Percentiles rank a stretch among this genome's conserved stretches.
These are phyloP conservation scores for Globisporangium camurandrum DNA, from an alignment of 352 stramenopile species.

Conservation along the genomic window DNA sequence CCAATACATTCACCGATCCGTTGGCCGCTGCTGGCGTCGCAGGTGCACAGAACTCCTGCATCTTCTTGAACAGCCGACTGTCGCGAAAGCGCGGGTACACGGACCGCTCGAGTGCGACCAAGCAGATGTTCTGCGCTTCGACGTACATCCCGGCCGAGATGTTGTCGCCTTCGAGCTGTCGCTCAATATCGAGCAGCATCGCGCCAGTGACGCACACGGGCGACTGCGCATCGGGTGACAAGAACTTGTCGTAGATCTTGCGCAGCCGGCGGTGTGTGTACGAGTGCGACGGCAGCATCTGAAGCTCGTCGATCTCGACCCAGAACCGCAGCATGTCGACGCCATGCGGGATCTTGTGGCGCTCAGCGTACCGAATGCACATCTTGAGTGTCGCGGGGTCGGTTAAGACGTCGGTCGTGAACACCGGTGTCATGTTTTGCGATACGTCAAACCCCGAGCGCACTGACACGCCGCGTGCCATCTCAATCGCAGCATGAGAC, in stretches of 20 bases:
- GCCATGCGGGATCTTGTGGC: conserved; percentile 43
- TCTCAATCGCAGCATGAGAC: too few relatives aligned
- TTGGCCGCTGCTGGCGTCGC: conserved; percentile 8
- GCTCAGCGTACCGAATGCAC: conserved; percentile 52
- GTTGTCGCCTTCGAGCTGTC: conserved; percentile 48
- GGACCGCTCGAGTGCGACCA: conserved; percentile 56
- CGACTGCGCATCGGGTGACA: conserved; percentile 57
- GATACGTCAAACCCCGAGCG: conserved; percentile 43
- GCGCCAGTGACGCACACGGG: conserved; percentile 64
- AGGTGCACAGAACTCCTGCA: conserved; percentile 62
- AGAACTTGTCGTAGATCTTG: conserved; percentile 86
- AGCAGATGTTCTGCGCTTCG: conserved; percentile 58
- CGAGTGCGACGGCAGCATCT: conserved; percentile 62
- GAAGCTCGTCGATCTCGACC: conserved; percentile 74
- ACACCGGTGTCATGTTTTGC: conserved; percentile 68
- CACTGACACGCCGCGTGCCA: conserved; percentile 16
- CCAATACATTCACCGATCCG: conserved; percentile 6
- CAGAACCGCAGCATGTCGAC: conserved; percentile 70
- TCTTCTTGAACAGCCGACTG: conserved; percentile 67
- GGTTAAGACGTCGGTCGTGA: conserved; percentile 73
- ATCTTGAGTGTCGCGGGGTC: conserved; percentile 70
- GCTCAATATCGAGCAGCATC: conserved; percentile 68
- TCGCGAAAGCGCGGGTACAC: conserved; percentile 75
- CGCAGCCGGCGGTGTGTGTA: conserved; percentile 73
- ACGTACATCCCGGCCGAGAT: conserved; percentile 63